Conservation (phyloP, 2,329 filamentous ascomycete genomes). For the Blastomyces emzantsi region DNA sequence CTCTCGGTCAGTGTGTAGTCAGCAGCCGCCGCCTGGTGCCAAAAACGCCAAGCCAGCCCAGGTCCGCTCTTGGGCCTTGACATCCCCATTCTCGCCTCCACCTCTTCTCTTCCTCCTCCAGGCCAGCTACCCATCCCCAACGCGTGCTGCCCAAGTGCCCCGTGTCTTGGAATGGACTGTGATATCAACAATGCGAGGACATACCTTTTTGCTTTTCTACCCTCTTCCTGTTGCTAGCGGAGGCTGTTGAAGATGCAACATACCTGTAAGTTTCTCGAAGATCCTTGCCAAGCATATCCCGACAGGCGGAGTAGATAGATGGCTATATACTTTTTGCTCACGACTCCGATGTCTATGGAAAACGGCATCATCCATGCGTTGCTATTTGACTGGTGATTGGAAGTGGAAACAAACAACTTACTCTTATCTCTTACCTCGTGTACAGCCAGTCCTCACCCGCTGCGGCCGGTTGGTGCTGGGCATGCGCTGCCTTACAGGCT, state of each 20-base stretch:
- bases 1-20: background rate
- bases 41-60: background rate
- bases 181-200: constrained; percentile 5
- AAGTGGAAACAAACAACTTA: constrained; percentile 5
- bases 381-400: constrained; percentile 16
- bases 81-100: background rate
- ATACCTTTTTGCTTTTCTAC: background rate
- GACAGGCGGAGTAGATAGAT: background rate
- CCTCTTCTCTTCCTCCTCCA: background rate
- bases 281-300: constrained; percentile 1
- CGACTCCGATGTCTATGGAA: constrained; percentile 4
- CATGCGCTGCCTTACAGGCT: constrained; percentile 36
- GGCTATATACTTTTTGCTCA: background rate
- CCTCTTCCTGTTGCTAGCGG: background rate
- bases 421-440: constrained; percentile 3
- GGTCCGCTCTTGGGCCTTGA: background rate
- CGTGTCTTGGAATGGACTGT: constrained; percentile 1
- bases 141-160: background rate
- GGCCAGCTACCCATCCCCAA: background rate
- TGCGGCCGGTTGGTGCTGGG: constrained; percentile 31
- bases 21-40: background rate
- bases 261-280: constrained; percentile 11
- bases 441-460: constrained; percentile 31
- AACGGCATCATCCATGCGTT: constrained; percentile 6
- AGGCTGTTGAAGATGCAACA: constrained; percentile 14